Conservation (phyloP, 441 rosid genomes). For the Populus tomentosa region DNA sequence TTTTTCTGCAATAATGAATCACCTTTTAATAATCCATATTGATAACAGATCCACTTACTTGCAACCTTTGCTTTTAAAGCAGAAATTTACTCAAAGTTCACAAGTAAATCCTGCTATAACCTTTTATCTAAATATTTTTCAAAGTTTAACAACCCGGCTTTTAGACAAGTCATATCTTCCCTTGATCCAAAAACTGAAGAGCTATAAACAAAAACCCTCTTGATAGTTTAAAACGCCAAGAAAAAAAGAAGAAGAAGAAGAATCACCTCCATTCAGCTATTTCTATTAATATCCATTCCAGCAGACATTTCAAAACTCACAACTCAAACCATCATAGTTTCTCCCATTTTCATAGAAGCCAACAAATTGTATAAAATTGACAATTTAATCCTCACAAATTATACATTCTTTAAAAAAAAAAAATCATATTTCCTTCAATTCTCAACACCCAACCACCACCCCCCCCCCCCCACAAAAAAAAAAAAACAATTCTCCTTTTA, state of each 20-base stretch:
- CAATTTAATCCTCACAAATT: not conserved
- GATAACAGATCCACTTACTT: not conserved
- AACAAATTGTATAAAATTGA: too few species aligned
- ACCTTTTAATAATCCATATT: not conserved
- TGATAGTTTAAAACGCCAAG: not conserved
- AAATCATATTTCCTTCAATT: too few species aligned
- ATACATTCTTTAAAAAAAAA: not conserved
- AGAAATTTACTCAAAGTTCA: not conserved
- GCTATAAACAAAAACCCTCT: not conserved
- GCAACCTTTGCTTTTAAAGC: not conserved
- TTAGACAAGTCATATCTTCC: not conserved
- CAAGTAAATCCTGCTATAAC: not conserved
- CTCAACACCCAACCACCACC: too few species aligned
- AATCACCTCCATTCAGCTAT: not conserved
- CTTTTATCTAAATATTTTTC: too few species aligned
- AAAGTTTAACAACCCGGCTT: not conserved
- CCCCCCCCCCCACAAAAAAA: too few species aligned
- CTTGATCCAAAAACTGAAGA: not conserved
- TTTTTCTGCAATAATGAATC: conserved; percentile 49
- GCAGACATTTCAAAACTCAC: too few species aligned
- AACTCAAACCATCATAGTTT: too few species aligned
- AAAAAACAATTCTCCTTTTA: not conserved
- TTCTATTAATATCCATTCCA: too few species aligned
- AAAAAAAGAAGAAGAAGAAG: too few species aligned
- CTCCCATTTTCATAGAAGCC: too few species aligned